A percentile compares a stretch with the other conserved stretches of the same genome.
Evolutionary conservation across 208 protist species (phyloP).

Genomic region (Novymonas esmeraldas): DNA sequence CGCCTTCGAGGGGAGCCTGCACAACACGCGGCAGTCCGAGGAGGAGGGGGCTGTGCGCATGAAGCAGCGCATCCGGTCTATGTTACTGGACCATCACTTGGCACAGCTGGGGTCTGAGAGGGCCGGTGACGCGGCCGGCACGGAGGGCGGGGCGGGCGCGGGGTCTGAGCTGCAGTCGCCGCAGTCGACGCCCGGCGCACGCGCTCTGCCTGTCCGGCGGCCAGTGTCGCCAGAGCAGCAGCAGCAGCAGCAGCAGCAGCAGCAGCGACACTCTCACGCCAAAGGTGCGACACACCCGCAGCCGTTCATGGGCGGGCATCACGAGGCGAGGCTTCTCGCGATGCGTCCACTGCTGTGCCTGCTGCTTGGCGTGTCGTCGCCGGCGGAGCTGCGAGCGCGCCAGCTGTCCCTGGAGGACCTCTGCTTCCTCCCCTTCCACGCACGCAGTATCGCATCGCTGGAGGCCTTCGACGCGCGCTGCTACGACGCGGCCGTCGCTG

Average conservation of each 20-base stretch:
- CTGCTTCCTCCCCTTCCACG: slow-evolving; percentile 63
- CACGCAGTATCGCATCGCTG: slow-evolving; percentile 52
- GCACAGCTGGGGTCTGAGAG: slow-evolving; percentile 19
- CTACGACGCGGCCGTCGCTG: slow-evolving; percentile 55
- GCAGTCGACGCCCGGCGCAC: not conserved
- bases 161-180: too few relatives aligned
- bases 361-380: slow-evolving; percentile 30
- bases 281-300: not conserved
- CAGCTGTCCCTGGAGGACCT: slow-evolving; percentile 63
- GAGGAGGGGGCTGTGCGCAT: slow-evolving; percentile 33
- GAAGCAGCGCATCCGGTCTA: slow-evolving; percentile 41
- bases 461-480: slow-evolving; percentile 51
- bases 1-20: slow-evolving; percentile 29
- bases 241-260: not conserved
- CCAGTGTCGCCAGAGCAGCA: not conserved
- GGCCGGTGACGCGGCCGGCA: not conserved
- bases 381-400: slow-evolving; percentile 31
- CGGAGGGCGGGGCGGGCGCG: not conserved
- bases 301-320: not conserved
- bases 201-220: not conserved
- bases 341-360: slow-evolving; percentile 51
- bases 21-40: slow-evolving; percentile 12
- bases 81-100: slow-evolving; percentile 45
- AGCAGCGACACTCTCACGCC: not conserved
- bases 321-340: slow-evolving; percentile 31